phyloP scores from a whole-genome alignment of 1,284 basidiomycete genomes.

The Mycena citricolor region DNA sequence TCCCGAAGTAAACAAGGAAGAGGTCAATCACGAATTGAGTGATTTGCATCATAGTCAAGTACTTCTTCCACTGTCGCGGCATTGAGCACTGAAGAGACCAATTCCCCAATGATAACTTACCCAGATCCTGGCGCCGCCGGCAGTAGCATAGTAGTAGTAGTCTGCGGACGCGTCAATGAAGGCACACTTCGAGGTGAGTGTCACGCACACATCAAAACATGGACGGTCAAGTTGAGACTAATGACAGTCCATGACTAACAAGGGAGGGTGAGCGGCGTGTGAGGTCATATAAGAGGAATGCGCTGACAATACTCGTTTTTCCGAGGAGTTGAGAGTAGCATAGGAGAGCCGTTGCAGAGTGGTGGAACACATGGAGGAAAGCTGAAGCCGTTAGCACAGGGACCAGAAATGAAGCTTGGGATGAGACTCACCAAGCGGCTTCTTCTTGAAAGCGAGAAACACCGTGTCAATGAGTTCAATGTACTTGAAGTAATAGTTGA shows the following conservation, averaged over 20 bases:
- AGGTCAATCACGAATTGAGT: constrained; percentile 92
- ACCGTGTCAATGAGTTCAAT: constrained; percentile 93
- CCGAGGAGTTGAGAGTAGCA: constrained; percentile 96
- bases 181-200: neutral
- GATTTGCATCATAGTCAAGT: constrained; percentile 95
- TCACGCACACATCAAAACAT: constrained; percentile 95
- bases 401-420: constrained; percentile 9
- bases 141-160: constrained; percentile 97
- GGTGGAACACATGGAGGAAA: constrained; percentile 98
- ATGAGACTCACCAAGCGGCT: constrained; percentile 76
- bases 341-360: constrained; percentile 95
- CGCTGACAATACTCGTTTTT: constrained; percentile 84
- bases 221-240: constrained; percentile 88
- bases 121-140: constrained; percentile 95
- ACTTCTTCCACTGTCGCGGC: constrained; percentile 85
- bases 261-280: too few species aligned
- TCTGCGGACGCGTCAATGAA: constrained; percentile 47
- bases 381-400: constrained; percentile 45
- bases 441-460: constrained; percentile 98
- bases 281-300: too few species aligned
- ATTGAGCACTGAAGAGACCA: neutral
- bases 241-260: constrained; percentile 95
- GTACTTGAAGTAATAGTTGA: constrained; percentile 98
- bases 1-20: constrained; percentile 88
- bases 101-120: constrained; percentile 43